Conservation (phyloP, 768 basidiomycete species). For the Russula sp. region DNA sequence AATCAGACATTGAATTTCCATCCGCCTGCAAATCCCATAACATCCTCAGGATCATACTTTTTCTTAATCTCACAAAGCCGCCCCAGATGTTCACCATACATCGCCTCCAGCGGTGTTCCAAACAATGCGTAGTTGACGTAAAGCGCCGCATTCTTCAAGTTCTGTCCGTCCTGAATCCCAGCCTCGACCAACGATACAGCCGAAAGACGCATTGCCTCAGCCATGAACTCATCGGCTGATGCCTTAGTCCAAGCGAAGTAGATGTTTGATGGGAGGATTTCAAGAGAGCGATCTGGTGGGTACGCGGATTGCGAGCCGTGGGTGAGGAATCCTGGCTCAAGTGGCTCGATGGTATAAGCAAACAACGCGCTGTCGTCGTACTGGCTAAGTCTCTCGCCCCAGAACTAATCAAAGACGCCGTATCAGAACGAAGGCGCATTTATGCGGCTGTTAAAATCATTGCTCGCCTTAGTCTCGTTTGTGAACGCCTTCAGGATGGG, state of each 20-base stretch:
- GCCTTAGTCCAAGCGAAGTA: constrained; percentile 45
- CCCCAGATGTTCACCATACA: constrained; percentile 53
- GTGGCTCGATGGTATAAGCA: constrained; percentile 38
- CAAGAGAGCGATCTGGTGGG: constrained; percentile 26
- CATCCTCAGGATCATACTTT: constrained; percentile 51
- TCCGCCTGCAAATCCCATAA: constrained; percentile 68
- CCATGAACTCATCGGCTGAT: constrained; percentile 37
- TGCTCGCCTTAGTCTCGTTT: constrained; percentile 14
- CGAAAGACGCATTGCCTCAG: constrained; percentile 2
- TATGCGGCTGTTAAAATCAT: too few species aligned
- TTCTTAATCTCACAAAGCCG: constrained; percentile 43
- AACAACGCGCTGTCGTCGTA: constrained; percentile 42
- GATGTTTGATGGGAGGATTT: constrained; percentile 17
- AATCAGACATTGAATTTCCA: constrained; percentile 42
- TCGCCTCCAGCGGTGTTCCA: constrained; percentile 47
- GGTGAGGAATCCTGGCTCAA: constrained; percentile 16
- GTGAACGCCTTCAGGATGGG: constrained; percentile 7
- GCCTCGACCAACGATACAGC: constrained; percentile 41
- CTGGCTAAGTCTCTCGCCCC: constrained; percentile 40
- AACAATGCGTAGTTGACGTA: constrained; percentile 62
- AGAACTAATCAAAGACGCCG: constrained; percentile 42
- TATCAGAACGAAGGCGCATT: too few species aligned
- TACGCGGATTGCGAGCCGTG: constrained; percentile 27
- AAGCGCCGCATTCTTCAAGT: constrained; percentile 40
- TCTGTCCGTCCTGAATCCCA: constrained; percentile 43